Evolutionary conservation across 2,329 filamentous ascomycete species (phyloP).

Genomic region (Ophiostoma perfectum): DNA sequence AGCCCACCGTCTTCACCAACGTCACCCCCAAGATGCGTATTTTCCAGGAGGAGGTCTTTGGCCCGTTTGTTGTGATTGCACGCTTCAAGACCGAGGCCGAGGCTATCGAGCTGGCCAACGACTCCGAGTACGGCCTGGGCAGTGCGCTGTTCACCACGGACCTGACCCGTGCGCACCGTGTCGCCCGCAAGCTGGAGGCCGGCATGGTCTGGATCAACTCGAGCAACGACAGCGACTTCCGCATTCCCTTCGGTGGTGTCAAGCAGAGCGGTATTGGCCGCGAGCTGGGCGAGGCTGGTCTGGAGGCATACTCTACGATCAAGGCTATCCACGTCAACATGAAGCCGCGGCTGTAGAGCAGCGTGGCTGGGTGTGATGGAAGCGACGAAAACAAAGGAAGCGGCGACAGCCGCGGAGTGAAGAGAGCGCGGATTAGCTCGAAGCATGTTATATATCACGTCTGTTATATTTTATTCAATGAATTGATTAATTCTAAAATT

Average conservation of each 20-base stretch:
- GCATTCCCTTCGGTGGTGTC: conserved; percentile 45
- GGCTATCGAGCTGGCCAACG: conserved; percentile 45
- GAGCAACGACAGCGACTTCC: conserved; percentile 43
- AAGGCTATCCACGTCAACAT: conserved; percentile 38
- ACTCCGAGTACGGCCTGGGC: conserved; percentile 52
- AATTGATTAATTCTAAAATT: too few species aligned
- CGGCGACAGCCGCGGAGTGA: neutral
- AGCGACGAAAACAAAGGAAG: neutral
- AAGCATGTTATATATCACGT: conserved; percentile 12
- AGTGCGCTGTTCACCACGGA: conserved; percentile 53
- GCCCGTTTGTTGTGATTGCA: conserved; percentile 51
- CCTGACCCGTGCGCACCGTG: conserved; percentile 40
- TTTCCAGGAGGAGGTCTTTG: conserved; percentile 52
- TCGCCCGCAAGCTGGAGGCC: conserved; percentile 42
- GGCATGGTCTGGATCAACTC: conserved; percentile 49
- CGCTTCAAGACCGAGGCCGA: conserved; percentile 49
- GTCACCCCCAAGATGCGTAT: conserved; percentile 30
- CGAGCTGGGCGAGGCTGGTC: conserved; percentile 36
- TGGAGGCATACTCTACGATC: conserved; percentile 36
- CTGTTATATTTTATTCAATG: neutral
- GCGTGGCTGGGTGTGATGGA: neutral
- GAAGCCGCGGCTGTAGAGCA: conserved; percentile 24
- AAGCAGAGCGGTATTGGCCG: conserved; percentile 38
- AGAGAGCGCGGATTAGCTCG: conserved; percentile 8
- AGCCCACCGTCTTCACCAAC: conserved; percentile 27